Base-by-base conservation (phyloP, 2,329 filamentous ascomycete species). In the Diplodia corticola region DNA sequence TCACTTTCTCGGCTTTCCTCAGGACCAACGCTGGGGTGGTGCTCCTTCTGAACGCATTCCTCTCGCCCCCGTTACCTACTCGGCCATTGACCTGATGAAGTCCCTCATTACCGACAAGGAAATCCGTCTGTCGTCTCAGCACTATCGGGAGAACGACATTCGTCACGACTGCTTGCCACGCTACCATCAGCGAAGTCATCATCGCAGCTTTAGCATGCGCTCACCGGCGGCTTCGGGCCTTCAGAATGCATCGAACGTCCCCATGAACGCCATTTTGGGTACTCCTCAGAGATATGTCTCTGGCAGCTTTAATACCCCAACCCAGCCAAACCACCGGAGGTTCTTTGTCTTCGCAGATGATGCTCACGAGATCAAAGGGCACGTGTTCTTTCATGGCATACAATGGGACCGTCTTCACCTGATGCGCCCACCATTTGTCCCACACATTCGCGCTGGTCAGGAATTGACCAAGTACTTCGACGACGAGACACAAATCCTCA, bases 281-380 rank as follows among this genome's bases (percentile, higher is more conserved):
- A 24, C 24, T 12, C n/a, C 57, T 24, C 15, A 35, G 3, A 61
- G 57, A 24, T 24, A 49, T 17, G 40, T 61, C 26, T 61, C 57
- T 24, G n/a, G 44, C 28, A 71, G 20, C 57, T n/a, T 12, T 3
- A 22, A 20, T n/a, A 68, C 68, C 67, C 69, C 73, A 68, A 70
- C 78, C 82, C 67, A 78, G 78, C 65, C 81, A 83, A n/a, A 12
- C 3, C 51, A 65, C 1, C 63, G 35, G 44, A 20, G 28, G 33
- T 82, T 87, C 35, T 89, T 90, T 64, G 93, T 98, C 4, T 94
- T 92, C 72, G 83, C 91, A 0, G 86, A 95, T 68, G 93, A 96
- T 73, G 93, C 91, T 1, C 87, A 91, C 69, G 93, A 97, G 65
- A 96, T 98, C 81, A 97, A 96, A 76, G 80, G 84, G 3, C 95